phyloP scores from a whole-genome alignment of 257 asterid genomes.

The Coffea canephora region DNA sequence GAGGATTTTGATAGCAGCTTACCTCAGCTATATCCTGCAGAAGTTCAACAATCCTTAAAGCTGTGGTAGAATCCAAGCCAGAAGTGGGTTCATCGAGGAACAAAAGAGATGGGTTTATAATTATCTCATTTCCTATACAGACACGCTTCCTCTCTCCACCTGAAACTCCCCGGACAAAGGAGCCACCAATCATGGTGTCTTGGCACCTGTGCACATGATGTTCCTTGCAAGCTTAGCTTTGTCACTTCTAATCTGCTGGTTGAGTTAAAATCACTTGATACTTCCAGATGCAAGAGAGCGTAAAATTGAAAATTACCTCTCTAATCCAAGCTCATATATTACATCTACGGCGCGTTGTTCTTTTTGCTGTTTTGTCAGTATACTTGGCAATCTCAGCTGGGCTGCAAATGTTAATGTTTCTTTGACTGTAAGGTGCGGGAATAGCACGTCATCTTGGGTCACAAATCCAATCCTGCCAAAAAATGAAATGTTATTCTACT shows the following conservation, averaged over 20 bases:
- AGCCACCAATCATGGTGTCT: constrained; percentile 95
- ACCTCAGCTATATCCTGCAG: constrained; percentile 89
- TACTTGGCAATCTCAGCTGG: constrained; percentile 69
- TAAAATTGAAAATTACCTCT: constrained; percentile 45
- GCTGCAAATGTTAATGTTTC: constrained; percentile 85
- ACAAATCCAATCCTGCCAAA: constrained; percentile 91
- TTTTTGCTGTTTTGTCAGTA: constrained; percentile 68
- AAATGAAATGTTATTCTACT: constrained; percentile 11
- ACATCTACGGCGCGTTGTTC: constrained; percentile 72
- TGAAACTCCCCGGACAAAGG: constrained; percentile 93
- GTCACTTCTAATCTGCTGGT: background rate
- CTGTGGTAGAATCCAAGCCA: constrained; percentile 96
- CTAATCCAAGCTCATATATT: constrained; percentile 80
- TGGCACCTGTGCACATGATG: constrained; percentile 62
- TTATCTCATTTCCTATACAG: constrained; percentile 84
- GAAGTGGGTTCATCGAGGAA: constrained; percentile 97
- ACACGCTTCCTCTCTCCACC: constrained; percentile 99
- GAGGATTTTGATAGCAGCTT: background rate
- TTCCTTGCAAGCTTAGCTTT: background rate
- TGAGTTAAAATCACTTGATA: background rate
- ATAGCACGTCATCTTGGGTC: constrained; percentile 94
- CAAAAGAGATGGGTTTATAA: constrained; percentile 81
- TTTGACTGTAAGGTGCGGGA: constrained; percentile 91
- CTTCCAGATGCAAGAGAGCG: background rate
- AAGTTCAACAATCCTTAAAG: constrained; percentile 78